Conservation (phyloP, 176 grass and related monocot genomes). For the Luzula sylvatica region DNA sequence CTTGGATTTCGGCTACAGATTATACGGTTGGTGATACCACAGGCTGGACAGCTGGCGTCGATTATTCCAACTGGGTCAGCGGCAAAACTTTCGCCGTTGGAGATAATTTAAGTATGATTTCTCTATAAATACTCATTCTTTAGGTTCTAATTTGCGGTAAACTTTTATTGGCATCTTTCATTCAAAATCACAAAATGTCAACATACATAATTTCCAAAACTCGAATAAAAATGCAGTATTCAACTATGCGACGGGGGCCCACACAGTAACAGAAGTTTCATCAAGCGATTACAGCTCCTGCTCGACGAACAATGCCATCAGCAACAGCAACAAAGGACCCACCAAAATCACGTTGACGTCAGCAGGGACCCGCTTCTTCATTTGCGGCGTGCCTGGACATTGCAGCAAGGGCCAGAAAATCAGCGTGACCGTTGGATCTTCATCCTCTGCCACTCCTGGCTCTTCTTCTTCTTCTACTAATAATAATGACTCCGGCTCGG, state of each 20-base stretch:
- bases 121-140: background rate
- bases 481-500: background rate
- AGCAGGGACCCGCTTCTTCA: conserved; percentile 46
- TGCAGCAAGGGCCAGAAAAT: conserved; percentile 64
- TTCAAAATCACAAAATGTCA: too few relatives aligned
- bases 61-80: conserved; percentile 35
- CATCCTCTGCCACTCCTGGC: conserved; percentile 16
- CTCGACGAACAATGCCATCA: conserved; percentile 30
- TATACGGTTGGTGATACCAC: conserved; percentile 36
- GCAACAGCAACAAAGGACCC: conserved; percentile 1
- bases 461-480: conserved; percentile 3
- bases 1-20: conserved; percentile 19
- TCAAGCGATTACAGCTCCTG: conserved; percentile 42
- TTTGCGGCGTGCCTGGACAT: conserved; percentile 44
- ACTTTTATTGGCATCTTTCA: background rate
- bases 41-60: conserved; percentile 25
- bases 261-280: conserved; percentile 46
- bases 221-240: conserved; percentile 49
- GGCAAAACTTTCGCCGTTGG: conserved; percentile 28
- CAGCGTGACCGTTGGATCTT: conserved; percentile 26
- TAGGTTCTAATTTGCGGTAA: background rate
- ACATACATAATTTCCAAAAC: background rate
- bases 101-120: conserved; percentile 43
- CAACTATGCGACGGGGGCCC: conserved; percentile 10
- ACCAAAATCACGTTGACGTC: conserved; percentile 33